Base-by-base conservation (phyloP, 306 rosid species). In the Leucaena leucocephala region DNA sequence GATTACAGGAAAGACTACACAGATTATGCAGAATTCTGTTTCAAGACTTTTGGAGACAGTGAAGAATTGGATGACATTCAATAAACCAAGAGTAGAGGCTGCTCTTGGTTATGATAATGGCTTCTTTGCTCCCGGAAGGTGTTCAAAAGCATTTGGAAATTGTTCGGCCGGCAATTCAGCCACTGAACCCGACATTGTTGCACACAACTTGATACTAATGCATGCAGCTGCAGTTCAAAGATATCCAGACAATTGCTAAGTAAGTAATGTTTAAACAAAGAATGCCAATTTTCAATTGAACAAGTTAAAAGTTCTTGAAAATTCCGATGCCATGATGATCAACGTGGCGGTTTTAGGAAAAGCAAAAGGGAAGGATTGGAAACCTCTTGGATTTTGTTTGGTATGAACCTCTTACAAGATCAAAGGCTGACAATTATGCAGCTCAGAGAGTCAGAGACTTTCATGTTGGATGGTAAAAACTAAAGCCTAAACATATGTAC, bases 361-460 rank as follows among this genome's bases (percentile, higher is more conserved):
- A 65, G 22, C 89, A 89, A 78, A 85, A 85, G 13, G 91, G 91
- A 54, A 80, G 86, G 79, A 87, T 85, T 75, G 91, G 93, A 16
- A 89, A 87, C 71, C 88, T 89, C 19, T 78, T 87, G 82, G 91
- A 89, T 77, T 89, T 89, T 21, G 86, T 84, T 63, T 89, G 93
- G 93, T 89, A 85, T 17, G 93, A 89, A 71, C 91, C 91, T 74
- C 93, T 89, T 62, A 82, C 93, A 10, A 71, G 85, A 66, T 83
- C 88, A 50, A 87, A 85, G 84, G 93, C 87, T 12, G 89, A 89
- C 80, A 82, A 69, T 71, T 78, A 82, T 78, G 93, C 93, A 58
- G 93, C 93, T 78, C 93, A 89, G 65, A 85, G 91, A 81, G 93
- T 89, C 8, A 88, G 89, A 63, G 93, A 89, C 85, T 87, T 89